Base-by-base conservation (phyloP, 768 basidiomycete genomes). In the Saitozyma sp. region DNA sequence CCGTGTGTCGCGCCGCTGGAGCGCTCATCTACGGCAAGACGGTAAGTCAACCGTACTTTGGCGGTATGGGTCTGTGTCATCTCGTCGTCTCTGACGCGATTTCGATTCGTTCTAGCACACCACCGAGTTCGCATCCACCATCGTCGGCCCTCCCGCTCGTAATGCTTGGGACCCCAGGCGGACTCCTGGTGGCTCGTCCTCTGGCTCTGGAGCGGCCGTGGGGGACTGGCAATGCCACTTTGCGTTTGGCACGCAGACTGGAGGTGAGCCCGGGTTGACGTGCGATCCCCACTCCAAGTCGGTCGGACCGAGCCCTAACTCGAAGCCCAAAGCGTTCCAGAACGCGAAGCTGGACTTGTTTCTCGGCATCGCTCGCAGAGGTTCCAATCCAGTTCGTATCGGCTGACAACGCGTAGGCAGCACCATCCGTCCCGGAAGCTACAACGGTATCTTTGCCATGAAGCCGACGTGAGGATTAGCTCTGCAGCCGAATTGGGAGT, bases 181-280 rank as follows among this genome's bases (percentile, higher is more conserved):
- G 4, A 75, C 76, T 0, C 76, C 79, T 9, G 79, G 79, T 3
- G 78, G 78, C 0, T 73, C 70, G 6, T 77, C 75, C 1, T 74
- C 76, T 5, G 79, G 79, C 0, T 76, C 75, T 2, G 78, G 69
- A 39, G 79, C 78, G 0, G 75, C 68, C 0, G 78, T 80, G 3
- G 67, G 68, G n/a, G 78, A 80, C 56, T 74, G 63, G 56, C 78
- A 80, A 60, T 65, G 66, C 41, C 71, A 73, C 2, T 37, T 79
- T 14, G 69, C 73, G 0, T 67, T 79, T 19, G 77, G 76, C 19
- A 77, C 73, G 20, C 63, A 67, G 61, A 74, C 65, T 10, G 64
- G 39, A 10, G 29, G 50, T 65, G 48, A 53, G 51, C 45, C 39
- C 16, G 40, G 29, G 29, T 29, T 5, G 29, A 29, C 29, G 2